Percentiles rank a stretch among this genome's conserved stretches.
Evolutionary conservation across 1,139 yeast species (phyloP).

Genomic region (Candida mesenterica): DNA sequence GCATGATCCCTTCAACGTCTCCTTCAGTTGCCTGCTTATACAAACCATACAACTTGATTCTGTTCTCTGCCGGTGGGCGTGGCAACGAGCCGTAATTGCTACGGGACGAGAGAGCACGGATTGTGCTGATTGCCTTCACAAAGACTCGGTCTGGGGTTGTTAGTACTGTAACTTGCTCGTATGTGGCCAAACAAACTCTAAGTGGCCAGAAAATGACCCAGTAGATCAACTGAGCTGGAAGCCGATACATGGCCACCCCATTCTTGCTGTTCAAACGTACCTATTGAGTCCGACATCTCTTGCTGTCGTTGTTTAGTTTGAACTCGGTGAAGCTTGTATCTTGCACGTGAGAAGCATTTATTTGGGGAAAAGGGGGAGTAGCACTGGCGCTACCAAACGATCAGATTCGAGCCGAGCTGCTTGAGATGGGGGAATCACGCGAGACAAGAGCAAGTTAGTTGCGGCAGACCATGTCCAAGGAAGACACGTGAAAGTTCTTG

Average conservation of each 20-base stretch:
- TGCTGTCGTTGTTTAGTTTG: constrained; percentile 32
- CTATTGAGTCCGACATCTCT: constrained; percentile 49
- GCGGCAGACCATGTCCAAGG: too few species aligned
- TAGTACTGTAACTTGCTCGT: too few species aligned
- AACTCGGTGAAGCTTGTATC: too few species aligned
- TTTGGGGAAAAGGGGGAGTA: constrained; percentile 50
- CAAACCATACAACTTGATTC: constrained; percentile 73
- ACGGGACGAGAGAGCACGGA: constrained; percentile 67
- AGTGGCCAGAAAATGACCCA: too few species aligned
- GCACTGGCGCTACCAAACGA: constrained; percentile 49
- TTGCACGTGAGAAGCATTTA: constrained; percentile 39
- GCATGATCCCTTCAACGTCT: constrained; percentile 66
- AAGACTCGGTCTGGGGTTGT: constrained; percentile 63
- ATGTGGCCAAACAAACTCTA: too few species aligned
- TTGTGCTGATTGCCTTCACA: constrained; percentile 77
- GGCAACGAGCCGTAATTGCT: constrained; percentile 71
- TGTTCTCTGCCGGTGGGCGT: constrained; percentile 73
- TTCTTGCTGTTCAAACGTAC: constrained; percentile 29
- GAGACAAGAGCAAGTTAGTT: too few species aligned
- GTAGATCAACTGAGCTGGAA: too few species aligned
- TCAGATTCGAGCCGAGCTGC: constrained; percentile 49
- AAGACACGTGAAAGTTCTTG: too few species aligned
- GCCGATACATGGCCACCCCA: too few species aligned
- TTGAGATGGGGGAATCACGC: too few species aligned
- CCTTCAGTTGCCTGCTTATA: constrained; percentile 92